Percentiles rank a stretch among this genome's conserved stretches.
phyloP scores from a whole-genome alignment of 1,139 yeast species.

The Hansenula sp. region DNA sequence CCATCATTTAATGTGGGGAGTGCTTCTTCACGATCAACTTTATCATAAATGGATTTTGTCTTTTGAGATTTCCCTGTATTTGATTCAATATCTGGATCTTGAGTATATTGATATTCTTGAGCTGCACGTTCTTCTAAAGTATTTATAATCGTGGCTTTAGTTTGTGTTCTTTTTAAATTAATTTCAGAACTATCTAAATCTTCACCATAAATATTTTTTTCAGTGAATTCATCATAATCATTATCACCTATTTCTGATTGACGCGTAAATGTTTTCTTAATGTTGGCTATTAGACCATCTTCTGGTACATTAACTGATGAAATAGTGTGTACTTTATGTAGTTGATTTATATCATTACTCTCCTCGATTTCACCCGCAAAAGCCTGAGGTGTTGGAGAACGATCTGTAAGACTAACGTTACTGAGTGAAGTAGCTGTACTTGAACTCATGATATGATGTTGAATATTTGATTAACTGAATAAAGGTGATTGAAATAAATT shows the following conservation, averaged over 20 bases:
- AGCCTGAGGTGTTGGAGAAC: neutral
- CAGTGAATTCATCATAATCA: slow-evolving; percentile 9
- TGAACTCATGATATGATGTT: neutral
- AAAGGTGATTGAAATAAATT: no score
- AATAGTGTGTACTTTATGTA: neutral
- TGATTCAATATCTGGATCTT: slow-evolving; percentile 6
- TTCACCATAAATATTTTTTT: slow-evolving; percentile 13
- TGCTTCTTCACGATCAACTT: slow-evolving; percentile 21
- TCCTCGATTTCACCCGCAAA: neutral
- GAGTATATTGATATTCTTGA: slow-evolving; percentile 6
- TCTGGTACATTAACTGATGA: neutral
- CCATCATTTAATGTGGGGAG: slow-evolving; percentile 45
- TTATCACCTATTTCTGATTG: neutral
- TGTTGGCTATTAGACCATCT: neutral
- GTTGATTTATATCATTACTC: neutral
- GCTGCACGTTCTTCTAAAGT: slow-evolving; percentile 31
- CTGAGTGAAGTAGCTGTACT: neutral
- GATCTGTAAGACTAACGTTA: neutral
- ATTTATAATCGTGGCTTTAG: slow-evolving; percentile 36
- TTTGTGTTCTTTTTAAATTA: slow-evolving; percentile 31
- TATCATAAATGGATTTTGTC: slow-evolving; percentile 7
- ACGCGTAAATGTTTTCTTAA: slow-evolving; percentile 1
- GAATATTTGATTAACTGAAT: no score
- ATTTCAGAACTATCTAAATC: slow-evolving; percentile 17
- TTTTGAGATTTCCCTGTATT: slow-evolving; percentile 1